phyloP scores from a whole-genome alignment of 75 land plant genomes.

The Selaginella tamariscina region DNA sequence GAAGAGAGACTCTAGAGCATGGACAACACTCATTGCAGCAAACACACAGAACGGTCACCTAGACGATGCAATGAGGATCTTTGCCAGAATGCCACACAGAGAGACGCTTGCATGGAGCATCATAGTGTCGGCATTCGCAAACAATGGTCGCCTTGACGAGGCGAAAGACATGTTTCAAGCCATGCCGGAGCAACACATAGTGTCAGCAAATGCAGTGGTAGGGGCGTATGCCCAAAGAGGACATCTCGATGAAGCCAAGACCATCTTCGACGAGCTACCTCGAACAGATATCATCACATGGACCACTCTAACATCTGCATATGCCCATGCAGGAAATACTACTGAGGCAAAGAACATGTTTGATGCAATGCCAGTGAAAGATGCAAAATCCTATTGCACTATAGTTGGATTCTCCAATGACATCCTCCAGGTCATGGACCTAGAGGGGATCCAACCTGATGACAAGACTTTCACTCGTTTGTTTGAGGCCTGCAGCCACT shows the following conservation, averaged over 20 bases:
- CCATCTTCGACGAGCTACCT: neutral
- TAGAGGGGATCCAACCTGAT: neutral
- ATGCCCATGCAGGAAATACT: neutral
- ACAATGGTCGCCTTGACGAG: neutral
- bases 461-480: neutral
- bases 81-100: neutral
- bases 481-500: neutral
- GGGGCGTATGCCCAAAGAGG: neutral
- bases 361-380: neutral
- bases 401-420: neutral
- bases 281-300: neutral
- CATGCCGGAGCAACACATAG: neutral
- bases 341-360: neutral
- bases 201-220: neutral
- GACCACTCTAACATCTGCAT: neutral
- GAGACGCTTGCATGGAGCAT: slow-evolving; percentile 1
- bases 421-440: neutral
- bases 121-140: neutral
- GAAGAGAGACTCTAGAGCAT: neutral
- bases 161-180: neutral
- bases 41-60: neutral
- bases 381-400: neutral
- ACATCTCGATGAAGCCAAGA: neutral
- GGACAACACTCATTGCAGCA: neutral
- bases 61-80: neutral